A percentile compares a stretch with the other conserved stretches of the same genome.
These are phyloP conservation scores for Tilletia setariae DNA, from an alignment of 1,284 basidiomycete genomes.

Conservation along the genomic window DNA sequence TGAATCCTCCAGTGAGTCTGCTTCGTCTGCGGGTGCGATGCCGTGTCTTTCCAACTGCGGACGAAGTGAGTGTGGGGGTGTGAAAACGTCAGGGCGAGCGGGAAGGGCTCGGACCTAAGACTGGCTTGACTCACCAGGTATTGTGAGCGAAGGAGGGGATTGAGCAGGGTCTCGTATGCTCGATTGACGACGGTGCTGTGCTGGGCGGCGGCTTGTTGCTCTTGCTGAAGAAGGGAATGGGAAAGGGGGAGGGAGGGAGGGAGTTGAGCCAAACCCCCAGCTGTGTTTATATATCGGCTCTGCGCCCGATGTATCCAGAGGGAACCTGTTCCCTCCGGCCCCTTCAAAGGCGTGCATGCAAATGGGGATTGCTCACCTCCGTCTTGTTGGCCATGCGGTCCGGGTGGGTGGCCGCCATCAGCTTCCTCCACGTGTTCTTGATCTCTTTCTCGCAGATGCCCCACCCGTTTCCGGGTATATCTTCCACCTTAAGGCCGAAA, in stretches of 20 bases:
- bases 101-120: not conserved
- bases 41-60: slow-evolving; percentile 30
- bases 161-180: slow-evolving; percentile 48
- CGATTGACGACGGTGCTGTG: slow-evolving; percentile 49
- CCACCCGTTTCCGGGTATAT: slow-evolving; percentile 39
- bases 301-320: too few species aligned
- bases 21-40: slow-evolving; percentile 30
- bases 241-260: not conserved
- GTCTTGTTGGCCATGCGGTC: slow-evolving; percentile 43
- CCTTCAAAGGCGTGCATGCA: too few species aligned
- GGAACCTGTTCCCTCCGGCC: too few species aligned
- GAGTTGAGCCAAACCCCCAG: too few species aligned
- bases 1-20: slow-evolving; percentile 43
- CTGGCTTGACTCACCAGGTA: slow-evolving; percentile 28
- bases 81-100: not conserved
- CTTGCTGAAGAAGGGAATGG: slow-evolving; percentile 20
- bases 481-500: slow-evolving; percentile 34
- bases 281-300: too few species aligned
- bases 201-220: slow-evolving; percentile 45
- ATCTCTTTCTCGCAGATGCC: slow-evolving; percentile 33
- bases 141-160: slow-evolving; percentile 42
- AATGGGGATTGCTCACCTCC: slow-evolving; percentile 20
- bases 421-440: slow-evolving; percentile 43
- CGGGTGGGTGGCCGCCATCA: slow-evolving; percentile 47
- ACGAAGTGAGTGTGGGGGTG: not conserved